A percentile compares a stretch with the other conserved stretches of the same genome.
Conservation (phyloP, 2,329 filamentous ascomycete genomes). For the Sordariomycetes sp. region DNA sequence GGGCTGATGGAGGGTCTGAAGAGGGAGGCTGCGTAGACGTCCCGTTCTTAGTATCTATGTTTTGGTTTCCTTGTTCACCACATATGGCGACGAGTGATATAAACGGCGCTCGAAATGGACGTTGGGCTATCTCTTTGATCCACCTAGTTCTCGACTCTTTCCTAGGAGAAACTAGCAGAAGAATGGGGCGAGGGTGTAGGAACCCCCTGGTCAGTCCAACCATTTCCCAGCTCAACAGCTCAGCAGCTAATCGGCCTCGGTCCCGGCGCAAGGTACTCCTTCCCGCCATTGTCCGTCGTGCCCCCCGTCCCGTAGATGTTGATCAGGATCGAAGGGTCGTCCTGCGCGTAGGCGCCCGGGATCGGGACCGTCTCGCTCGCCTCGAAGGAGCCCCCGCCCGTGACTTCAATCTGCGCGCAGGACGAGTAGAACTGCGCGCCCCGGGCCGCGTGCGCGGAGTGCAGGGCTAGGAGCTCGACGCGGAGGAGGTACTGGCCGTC, state of each 20-base stretch:
- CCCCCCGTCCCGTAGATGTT: constrained; percentile 31
- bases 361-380: constrained; percentile 27
- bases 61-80: no score
- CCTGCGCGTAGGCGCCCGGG: constrained; percentile 28
- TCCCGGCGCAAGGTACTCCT: constrained; percentile 16
- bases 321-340: constrained; percentile 28
- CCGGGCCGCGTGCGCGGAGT: constrained; percentile 27
- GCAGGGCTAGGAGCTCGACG: constrained; percentile 35
- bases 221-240: neutral
- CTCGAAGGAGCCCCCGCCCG: constrained; percentile 35
- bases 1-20: constrained; percentile 42
- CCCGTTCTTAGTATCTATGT: no score
- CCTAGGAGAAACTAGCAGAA: no score
- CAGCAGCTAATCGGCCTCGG: constrained; percentile 4
- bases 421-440: constrained; percentile 39
- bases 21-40: neutral
- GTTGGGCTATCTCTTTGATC: no score
- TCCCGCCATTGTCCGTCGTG: constrained; percentile 25
- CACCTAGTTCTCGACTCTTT: no score
- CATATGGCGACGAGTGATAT: no score
- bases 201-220: no score
- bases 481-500: constrained; percentile 41
- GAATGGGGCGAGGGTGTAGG: no score
- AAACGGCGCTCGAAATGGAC: no score
- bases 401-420: constrained; percentile 44